Evolutionary conservation across 2,329 filamentous ascomycete species (phyloP).

Genomic region (Phyllosticta citrichinensis): DNA sequence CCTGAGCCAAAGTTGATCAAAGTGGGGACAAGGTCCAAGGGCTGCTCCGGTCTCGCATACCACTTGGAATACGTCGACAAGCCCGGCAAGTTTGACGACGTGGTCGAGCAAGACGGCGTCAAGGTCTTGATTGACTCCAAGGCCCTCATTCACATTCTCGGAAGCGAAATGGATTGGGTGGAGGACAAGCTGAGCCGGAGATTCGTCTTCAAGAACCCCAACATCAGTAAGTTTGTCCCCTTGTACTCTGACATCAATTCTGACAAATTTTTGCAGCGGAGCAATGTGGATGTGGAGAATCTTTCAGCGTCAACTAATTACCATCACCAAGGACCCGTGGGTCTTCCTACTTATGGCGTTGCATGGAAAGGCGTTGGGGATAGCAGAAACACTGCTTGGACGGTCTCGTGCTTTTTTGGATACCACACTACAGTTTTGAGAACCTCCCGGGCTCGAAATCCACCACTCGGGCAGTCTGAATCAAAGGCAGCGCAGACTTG

Average conservation of each 20-base stretch:
- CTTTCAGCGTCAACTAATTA: conserved; percentile 54
- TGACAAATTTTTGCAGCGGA: conserved; percentile 54
- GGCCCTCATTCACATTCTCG: conserved; percentile 94
- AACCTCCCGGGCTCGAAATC: conserved; percentile 50
- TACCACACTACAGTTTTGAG: conserved; percentile 18
- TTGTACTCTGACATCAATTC: conserved; percentile 2
- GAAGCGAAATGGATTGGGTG: conserved; percentile 98
- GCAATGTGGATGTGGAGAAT: conserved; percentile 91
- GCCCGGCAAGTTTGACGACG: conserved; percentile 77
- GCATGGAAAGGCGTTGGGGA: conserved; percentile 11
- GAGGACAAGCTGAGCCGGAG: conserved; percentile 88
- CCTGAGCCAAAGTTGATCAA: conserved; percentile 89
- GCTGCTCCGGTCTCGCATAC: conserved; percentile 89
- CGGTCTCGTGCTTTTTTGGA: background rate
- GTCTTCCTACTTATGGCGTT: conserved; percentile 18
- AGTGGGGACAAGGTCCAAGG: conserved; percentile 86
- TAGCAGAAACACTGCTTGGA: background rate
- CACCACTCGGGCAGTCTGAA: conserved; percentile 48
- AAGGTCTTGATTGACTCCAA: conserved; percentile 96
- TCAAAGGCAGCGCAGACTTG: conserved; percentile 39
- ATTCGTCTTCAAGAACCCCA: conserved; percentile 94
- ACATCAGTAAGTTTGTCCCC: conserved; percentile 69
- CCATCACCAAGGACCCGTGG: conserved; percentile 9
- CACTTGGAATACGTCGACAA: conserved; percentile 93
- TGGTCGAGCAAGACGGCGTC: conserved; percentile 90